These are phyloP conservation scores for Furcasterigmium furcatum DNA, from an alignment of 2,329 filamentous ascomycete genomes.

Conservation along the genomic window DNA sequence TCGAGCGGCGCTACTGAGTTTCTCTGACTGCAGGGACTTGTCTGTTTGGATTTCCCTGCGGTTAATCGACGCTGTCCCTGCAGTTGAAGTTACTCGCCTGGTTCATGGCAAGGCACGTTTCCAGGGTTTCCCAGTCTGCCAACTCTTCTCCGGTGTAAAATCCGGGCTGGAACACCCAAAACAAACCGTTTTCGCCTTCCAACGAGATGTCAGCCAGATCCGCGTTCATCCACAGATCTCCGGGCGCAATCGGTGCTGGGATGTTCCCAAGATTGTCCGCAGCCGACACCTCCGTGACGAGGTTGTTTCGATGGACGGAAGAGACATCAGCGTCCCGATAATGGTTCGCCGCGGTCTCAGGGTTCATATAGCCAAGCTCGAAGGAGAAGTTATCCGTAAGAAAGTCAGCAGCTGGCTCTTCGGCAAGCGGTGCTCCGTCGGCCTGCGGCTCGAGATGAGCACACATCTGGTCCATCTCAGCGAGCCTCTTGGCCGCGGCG, in stretches of 20 bases:
- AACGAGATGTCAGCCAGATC: slow-evolving; percentile 4
- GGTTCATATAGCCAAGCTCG: background rate
- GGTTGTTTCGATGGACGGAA: background rate
- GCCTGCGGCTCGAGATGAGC: slow-evolving; percentile 2
- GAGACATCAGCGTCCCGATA: no score
- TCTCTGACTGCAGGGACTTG: no score
- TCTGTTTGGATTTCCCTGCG: no score
- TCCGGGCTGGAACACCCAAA: slow-evolving; percentile 4
- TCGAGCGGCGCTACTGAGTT: no score
- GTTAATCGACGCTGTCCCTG: no score
- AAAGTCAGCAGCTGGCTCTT: no score
- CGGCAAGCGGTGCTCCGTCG: background rate
- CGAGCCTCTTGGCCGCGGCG: slow-evolving; percentile 4
- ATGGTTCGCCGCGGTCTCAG: background rate
- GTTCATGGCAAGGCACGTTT: slow-evolving; percentile 1
- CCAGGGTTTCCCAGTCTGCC: slow-evolving; percentile 7
- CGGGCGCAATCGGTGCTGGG: background rate
- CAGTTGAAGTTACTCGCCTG: no score
- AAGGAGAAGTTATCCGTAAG: background rate
- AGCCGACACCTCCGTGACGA: background rate
- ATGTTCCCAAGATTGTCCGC: background rate
- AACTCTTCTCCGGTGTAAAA: slow-evolving; percentile 7
- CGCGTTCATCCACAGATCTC: background rate
- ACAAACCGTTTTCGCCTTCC: slow-evolving; percentile 6
- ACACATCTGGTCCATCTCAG: slow-evolving; percentile 10